Conservation (phyloP, 2,329 filamentous ascomycete genomes). For the Drechslerella stenobrocha region DNA sequence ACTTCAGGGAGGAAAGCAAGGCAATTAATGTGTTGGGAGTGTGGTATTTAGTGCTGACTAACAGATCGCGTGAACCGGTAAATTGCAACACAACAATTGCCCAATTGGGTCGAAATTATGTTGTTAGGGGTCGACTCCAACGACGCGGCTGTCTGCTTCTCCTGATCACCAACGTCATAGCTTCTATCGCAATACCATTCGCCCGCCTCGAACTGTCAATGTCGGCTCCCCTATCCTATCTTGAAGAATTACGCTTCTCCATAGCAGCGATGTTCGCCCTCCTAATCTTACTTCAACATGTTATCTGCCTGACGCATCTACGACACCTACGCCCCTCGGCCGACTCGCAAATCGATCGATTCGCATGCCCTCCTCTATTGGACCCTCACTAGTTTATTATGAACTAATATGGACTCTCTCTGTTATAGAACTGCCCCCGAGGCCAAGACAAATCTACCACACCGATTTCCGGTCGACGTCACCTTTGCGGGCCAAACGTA, state of each 20-base stretch:
- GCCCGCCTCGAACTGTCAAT: slow-evolving; percentile 26
- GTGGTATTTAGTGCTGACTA: too few relatives aligned
- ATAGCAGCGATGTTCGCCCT: slow-evolving; percentile 10
- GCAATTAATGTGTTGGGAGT: too few relatives aligned
- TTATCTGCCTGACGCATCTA: slow-evolving; percentile 25
- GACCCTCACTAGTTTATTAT: slow-evolving; percentile 24
- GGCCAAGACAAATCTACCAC: slow-evolving; percentile 28
- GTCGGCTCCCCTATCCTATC: slow-evolving; percentile 9
- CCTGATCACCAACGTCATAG: slow-evolving; percentile 20
- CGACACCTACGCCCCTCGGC: slow-evolving; percentile 31
- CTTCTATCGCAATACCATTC: slow-evolving; percentile 5
- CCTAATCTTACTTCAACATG: slow-evolving; percentile 32
- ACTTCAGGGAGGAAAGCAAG: too few relatives aligned
- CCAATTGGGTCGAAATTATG: too few relatives aligned
- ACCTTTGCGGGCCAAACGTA: slow-evolving; percentile 39
- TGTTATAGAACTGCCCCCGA: slow-evolving; percentile 28
- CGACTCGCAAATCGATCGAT: slow-evolving; percentile 22
- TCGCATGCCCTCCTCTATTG: slow-evolving; percentile 26
- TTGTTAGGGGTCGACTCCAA: too few relatives aligned
- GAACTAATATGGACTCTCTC: slow-evolving; percentile 42
- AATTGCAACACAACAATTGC: too few relatives aligned
- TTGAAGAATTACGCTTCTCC: slow-evolving; percentile 8
- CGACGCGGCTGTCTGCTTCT: too few relatives aligned
- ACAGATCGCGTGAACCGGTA: too few relatives aligned
- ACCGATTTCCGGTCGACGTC: slow-evolving; percentile 12